These are phyloP conservation scores for Primulina eburnea DNA, from an alignment of 257 asterid species.

Conservation along the genomic window DNA sequence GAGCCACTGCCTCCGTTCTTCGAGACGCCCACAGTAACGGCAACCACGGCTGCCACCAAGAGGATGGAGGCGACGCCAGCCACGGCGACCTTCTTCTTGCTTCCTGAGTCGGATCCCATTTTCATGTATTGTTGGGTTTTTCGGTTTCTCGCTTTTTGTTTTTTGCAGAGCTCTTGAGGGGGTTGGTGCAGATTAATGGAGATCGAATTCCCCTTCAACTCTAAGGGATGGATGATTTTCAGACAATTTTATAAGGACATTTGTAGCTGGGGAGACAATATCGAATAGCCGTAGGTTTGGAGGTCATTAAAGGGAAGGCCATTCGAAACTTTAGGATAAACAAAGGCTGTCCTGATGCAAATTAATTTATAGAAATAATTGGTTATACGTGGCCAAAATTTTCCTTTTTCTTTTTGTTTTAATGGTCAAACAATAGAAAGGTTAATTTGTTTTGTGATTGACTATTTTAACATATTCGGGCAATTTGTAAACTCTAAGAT, in stretches of 20 bases:
- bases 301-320: conserved; percentile 1
- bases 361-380: too few species aligned
- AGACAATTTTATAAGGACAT: neutral
- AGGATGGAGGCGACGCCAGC: conserved; percentile 48
- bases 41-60: conserved; percentile 53
- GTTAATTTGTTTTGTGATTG: too few species aligned
- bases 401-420: too few species aligned
- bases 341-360: neutral
- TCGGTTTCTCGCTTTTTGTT: neutral
- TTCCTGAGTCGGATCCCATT: conserved; percentile 32
- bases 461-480: too few species aligned
- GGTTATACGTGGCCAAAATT: too few species aligned
- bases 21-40: conserved; percentile 28
- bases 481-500: too few species aligned
- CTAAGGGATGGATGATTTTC: conserved; percentile 4
- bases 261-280: conserved; percentile 2
- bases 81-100: conserved; percentile 31
- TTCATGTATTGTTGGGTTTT: neutral
- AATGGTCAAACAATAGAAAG: too few species aligned
- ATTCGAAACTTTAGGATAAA: neutral
- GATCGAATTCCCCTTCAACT: conserved; percentile 20
- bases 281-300: neutral
- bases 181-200: neutral
- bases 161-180: conserved; percentile 20
- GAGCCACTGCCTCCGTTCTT: conserved; percentile 15